Evolutionary conservation across 352 stramenopile genomes (phyloP).

Genomic region (Pythium inflatum): DNA sequence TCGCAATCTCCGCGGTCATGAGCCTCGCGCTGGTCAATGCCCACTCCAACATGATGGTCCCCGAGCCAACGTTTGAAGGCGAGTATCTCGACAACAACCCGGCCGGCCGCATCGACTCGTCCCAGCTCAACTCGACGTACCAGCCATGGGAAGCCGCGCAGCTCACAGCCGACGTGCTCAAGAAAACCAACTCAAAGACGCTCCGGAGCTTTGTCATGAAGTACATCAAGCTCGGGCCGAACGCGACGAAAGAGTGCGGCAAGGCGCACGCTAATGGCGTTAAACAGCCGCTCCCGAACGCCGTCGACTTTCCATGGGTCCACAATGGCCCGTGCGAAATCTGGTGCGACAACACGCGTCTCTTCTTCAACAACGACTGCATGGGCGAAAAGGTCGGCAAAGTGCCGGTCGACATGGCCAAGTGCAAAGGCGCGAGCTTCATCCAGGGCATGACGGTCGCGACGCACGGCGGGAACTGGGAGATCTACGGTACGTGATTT

Average conservation of each 20-base stretch:
- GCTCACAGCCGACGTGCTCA: conserved; percentile 35
- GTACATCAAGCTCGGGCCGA: no score
- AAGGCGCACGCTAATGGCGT: conserved; percentile 14
- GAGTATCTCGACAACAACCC: no score
- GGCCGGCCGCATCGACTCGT: no score
- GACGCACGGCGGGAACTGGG: no score
- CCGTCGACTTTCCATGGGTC: conserved; percentile 34
- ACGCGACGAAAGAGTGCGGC: conserved; percentile 25
- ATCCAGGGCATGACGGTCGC: no score
- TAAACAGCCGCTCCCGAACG: conserved; percentile 18
- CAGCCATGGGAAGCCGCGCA: no score
- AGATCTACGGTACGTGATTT: no score
- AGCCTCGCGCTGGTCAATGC: no score
- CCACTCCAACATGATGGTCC: conserved; percentile 26
- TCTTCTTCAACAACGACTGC: conserved; percentile 39
- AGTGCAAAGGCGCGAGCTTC: no score
- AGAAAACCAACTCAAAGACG: conserved; percentile 30
- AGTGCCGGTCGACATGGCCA: conserved; percentile 33
- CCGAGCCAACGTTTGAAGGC: conserved; percentile 19
- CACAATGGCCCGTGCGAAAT: conserved; percentile 41
- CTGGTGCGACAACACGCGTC: conserved; percentile 41
- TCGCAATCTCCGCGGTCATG: no score
- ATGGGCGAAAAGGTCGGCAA: conserved; percentile 27
- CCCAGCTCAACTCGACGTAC: no score
- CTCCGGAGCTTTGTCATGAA: conserved; percentile 34